A percentile compares a stretch with the other conserved stretches of the same genome.
Conservation (phyloP, 352 stramenopile genomes). For the Phytophthora rubi region DNA sequence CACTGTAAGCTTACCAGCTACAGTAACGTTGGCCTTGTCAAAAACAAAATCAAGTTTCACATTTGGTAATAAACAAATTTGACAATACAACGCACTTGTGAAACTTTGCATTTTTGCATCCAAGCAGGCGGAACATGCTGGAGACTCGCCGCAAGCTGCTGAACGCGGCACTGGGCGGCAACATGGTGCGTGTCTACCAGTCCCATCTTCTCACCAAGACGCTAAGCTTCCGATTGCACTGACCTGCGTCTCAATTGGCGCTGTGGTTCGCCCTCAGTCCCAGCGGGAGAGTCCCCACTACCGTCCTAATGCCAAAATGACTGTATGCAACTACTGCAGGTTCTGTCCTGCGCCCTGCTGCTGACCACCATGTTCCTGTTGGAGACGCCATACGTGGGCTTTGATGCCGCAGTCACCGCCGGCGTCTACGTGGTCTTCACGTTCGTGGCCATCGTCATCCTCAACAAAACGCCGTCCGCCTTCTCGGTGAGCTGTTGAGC, state of each 20-base stretch:
- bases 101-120: background rate
- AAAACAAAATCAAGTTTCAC: background rate
- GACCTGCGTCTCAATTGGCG: conserved; percentile 5
- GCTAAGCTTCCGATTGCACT: conserved; percentile 4
- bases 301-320: conserved; percentile 1
- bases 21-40: background rate
- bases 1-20: no score
- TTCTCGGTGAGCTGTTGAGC: conserved; percentile 56
- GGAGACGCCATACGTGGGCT: conserved; percentile 71
- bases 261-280: conserved; percentile 4
- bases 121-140: conserved; percentile 42
- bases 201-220: background rate
- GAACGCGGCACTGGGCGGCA: conserved; percentile 68
- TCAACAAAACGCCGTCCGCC: conserved; percentile 83
- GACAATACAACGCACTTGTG: background rate
- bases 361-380: conserved; percentile 76
- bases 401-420: conserved; percentile 70
- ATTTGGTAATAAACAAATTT: background rate
- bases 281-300: conserved; percentile 10
- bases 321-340: conserved; percentile 30
- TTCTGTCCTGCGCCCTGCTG: conserved; percentile 66
- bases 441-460: conserved; percentile 76
- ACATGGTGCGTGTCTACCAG: conserved; percentile 58
- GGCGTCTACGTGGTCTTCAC: conserved; percentile 68
- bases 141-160: conserved; percentile 74